These are phyloP conservation scores for Pyrenochaeta sp. DNA, from an alignment of 2,329 filamentous ascomycete species.

Conservation along the genomic window DNA sequence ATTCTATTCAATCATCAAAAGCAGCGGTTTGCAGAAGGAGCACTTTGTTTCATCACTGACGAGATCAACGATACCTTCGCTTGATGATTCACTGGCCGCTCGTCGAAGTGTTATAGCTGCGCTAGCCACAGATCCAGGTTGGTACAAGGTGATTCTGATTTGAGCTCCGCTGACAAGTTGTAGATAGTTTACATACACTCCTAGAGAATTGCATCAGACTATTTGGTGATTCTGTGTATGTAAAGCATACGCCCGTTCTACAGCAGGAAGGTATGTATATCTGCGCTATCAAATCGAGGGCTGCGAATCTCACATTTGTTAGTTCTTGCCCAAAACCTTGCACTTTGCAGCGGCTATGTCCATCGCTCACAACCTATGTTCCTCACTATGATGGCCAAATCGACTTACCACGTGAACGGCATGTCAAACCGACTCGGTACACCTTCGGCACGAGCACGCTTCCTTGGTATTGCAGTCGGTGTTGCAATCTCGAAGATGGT, in stretches of 20 bases:
- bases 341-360: slow-evolving; percentile 80
- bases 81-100: slow-evolving; percentile 39
- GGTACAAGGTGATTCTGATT: slow-evolving; percentile 6
- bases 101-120: slow-evolving; percentile 53
- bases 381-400: slow-evolving; percentile 73
- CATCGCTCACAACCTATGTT: slow-evolving; percentile 71
- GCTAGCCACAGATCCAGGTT: slow-evolving; percentile 52
- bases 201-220: slow-evolving; percentile 74
- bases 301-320: slow-evolving; percentile 25
- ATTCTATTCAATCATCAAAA: slow-evolving; percentile 29
- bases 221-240: slow-evolving; percentile 87
- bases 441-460: slow-evolving; percentile 76
- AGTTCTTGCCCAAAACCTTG: slow-evolving; percentile 82
- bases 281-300: background rate
- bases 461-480: slow-evolving; percentile 88
- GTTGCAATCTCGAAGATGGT: slow-evolving; percentile 73
- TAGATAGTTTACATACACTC: slow-evolving; percentile 61
- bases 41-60: slow-evolving; percentile 46
- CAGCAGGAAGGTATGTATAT: slow-evolving; percentile 82
- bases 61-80: slow-evolving; percentile 46
- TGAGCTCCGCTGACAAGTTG: slow-evolving; percentile 8
- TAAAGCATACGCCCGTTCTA: slow-evolving; percentile 82
- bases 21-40: slow-evolving; percentile 41
- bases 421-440: slow-evolving; percentile 87
- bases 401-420: slow-evolving; percentile 75